phyloP scores from a whole-genome alignment of 345 rosid genomes.

The Chamaenerion angustifolium region DNA sequence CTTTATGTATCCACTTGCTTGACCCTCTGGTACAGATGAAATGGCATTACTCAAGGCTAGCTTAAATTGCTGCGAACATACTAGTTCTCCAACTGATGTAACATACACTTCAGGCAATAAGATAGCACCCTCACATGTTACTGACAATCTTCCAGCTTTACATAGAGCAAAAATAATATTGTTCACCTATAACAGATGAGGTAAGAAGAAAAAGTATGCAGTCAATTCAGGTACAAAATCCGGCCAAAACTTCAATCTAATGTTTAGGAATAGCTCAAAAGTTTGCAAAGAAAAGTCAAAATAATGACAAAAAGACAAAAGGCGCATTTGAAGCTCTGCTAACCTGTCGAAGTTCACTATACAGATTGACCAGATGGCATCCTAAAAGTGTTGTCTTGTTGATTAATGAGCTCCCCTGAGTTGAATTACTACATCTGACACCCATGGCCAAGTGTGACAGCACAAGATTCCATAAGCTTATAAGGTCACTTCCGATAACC shows the following conservation, averaged over 20 bases:
- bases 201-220: slow-evolving; percentile 2
- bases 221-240: neutral
- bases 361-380: slow-evolving; percentile 62
- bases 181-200: slow-evolving; percentile 46
- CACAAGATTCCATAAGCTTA: slow-evolving; percentile 48
- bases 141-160: slow-evolving; percentile 52
- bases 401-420: slow-evolving; percentile 23
- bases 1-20: slow-evolving; percentile 52
- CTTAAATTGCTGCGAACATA: slow-evolving; percentile 42
- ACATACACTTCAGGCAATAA: slow-evolving; percentile 21
- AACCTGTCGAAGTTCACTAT: slow-evolving; percentile 89
- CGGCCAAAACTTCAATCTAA: neutral
- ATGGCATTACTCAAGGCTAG: slow-evolving; percentile 40
- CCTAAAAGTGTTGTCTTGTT: slow-evolving; percentile 36
- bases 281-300: neutral
- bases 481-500: slow-evolving; percentile 52
- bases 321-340: slow-evolving; percentile 12
- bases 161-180: slow-evolving; percentile 46
- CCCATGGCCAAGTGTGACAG: slow-evolving; percentile 42
- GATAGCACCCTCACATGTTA: slow-evolving; percentile 11
- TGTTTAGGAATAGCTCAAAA: neutral
- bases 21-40: slow-evolving; percentile 79
- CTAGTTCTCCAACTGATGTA: slow-evolving; percentile 34
- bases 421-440: slow-evolving; percentile 20
- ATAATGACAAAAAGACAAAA: neutral